Base-by-base conservation (phyloP, 768 basidiomycete species). In the Tulasnella sp. region DNA sequence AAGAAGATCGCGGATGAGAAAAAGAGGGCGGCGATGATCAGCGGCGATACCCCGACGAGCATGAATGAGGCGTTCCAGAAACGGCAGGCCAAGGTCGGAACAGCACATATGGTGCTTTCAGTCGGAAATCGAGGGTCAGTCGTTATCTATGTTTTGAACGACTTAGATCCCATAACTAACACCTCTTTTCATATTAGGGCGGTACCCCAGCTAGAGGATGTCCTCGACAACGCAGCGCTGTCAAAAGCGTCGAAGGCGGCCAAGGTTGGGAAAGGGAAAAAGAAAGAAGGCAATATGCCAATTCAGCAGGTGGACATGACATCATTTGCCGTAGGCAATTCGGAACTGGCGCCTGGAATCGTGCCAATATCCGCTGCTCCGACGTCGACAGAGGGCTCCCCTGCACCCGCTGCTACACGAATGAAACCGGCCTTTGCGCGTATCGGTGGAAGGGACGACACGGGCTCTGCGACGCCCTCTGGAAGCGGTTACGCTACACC, bases 1-100 rank as follows among this genome's bases (percentile, higher is more conserved):
- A 93, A 94, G 80, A 93, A 88, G 76, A 97, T 98, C 64, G 88
- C 85, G n/a, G 94, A 98, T 67, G 96, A 99, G 76, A 82, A 86
- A 71, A 97, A 96, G 77, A 80, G 91, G 69, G 82, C 82, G 61
- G 87, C 92, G 9, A 97, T 97, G 93, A 83, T 79, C 17, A 91
- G 91, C 65, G 90, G 91, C 1, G 96, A 99, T 73, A 97, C 95
- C 1, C 93, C 95, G 2, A 74, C 93, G 56, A 94, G 90, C 68
- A 96, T 97, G 88, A 93, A 85, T 65, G 82, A 78, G 63, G 94
- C 93, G 11, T 99, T 99, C 76, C 86, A 94, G 68, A 82, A 85
- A 55, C 78, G 96, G 59, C 93, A 96, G 69, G 85, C 93, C 72
- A 93, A 91, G 75, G 82, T 88, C 8, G 95, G 96, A 1, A 88